phyloP scores from a whole-genome alignment of 2,329 filamentous ascomycete species.

The Juglanconis juglandina region DNA sequence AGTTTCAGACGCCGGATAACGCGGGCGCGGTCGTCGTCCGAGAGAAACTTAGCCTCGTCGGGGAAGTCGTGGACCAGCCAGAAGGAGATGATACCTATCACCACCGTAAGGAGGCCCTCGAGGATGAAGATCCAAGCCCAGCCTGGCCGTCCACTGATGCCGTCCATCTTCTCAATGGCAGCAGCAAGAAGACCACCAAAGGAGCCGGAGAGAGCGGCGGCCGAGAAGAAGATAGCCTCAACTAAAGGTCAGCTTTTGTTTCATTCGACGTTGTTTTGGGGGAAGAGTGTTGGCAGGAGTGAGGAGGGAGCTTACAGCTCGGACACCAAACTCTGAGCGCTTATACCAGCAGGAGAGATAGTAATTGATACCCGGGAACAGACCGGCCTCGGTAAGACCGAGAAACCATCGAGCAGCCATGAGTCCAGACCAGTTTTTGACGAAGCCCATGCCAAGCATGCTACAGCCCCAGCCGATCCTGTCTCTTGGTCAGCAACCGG shows the following conservation, averaged over 20 bases:
- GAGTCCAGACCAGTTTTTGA: slow-evolving; percentile 59
- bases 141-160: slow-evolving; percentile 48
- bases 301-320: slow-evolving; percentile 35
- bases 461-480: slow-evolving; percentile 63
- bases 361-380: slow-evolving; percentile 68
- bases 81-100: slow-evolving; percentile 63
- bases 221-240: slow-evolving; percentile 72
- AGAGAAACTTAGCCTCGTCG: slow-evolving; percentile 67
- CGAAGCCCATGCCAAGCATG: slow-evolving; percentile 69
- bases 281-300: too few relatives aligned
- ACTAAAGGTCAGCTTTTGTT: neutral
- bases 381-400: slow-evolving; percentile 69
- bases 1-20: slow-evolving; percentile 64
- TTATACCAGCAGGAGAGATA: slow-evolving; percentile 80
- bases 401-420: slow-evolving; percentile 69
- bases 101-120: slow-evolving; percentile 64
- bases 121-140: slow-evolving; percentile 65
- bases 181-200: slow-evolving; percentile 69
- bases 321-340: slow-evolving; percentile 69
- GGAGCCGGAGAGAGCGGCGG: slow-evolving; percentile 70
- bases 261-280: too few relatives aligned
- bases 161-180: slow-evolving; percentile 64
- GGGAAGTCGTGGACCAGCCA: slow-evolving; percentile 79
- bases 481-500: neutral
- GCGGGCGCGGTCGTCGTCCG: slow-evolving; percentile 60